A percentile compares a stretch with the other conserved stretches of the same genome.
These are phyloP conservation scores for Thalassiosira profunda DNA, from an alignment of 108 stramenopile species.

Conservation along the genomic window DNA sequence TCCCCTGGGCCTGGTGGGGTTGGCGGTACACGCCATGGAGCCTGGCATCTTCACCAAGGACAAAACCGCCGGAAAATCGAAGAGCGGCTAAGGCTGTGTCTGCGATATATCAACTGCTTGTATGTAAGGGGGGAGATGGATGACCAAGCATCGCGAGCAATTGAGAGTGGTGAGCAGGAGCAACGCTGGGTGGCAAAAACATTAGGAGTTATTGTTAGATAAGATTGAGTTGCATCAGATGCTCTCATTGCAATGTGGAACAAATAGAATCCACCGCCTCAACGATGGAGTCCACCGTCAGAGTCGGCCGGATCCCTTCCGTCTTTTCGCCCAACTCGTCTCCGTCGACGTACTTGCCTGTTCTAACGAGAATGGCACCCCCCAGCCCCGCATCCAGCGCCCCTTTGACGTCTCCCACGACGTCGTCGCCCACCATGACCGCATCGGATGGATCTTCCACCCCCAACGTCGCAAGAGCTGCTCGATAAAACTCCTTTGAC, in stretches of 20 bases:
- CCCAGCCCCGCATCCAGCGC: slow-evolving; percentile 62
- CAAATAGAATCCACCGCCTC: slow-evolving; percentile 72
- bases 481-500: slow-evolving; percentile 55
- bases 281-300: slow-evolving; percentile 55
- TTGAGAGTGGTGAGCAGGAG: no score
- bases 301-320: slow-evolving; percentile 26
- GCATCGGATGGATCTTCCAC: slow-evolving; percentile 32
- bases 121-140: no score
- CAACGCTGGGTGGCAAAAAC: no score
- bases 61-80: slow-evolving; percentile 1
- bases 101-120: no score
- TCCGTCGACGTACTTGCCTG: slow-evolving; percentile 61
- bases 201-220: no score
- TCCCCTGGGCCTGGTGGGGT: slow-evolving; percentile 8
- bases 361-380: slow-evolving; percentile 62
- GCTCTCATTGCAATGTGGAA: no score
- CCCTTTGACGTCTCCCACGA: slow-evolving; percentile 62
- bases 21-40: slow-evolving; percentile 28
- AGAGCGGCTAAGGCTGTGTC: no score
- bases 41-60: slow-evolving; percentile 50
- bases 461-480: slow-evolving; percentile 37
- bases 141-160: no score
- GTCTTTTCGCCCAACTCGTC: slow-evolving; percentile 50
- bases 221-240: no score
- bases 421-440: slow-evolving; percentile 80